Evolutionary conservation across 495 filamentous ascomycete genomes (phyloP), one percentile per base, ranked within the genome.

Genomic region (Podospora pseudopauciseta): DNA sequence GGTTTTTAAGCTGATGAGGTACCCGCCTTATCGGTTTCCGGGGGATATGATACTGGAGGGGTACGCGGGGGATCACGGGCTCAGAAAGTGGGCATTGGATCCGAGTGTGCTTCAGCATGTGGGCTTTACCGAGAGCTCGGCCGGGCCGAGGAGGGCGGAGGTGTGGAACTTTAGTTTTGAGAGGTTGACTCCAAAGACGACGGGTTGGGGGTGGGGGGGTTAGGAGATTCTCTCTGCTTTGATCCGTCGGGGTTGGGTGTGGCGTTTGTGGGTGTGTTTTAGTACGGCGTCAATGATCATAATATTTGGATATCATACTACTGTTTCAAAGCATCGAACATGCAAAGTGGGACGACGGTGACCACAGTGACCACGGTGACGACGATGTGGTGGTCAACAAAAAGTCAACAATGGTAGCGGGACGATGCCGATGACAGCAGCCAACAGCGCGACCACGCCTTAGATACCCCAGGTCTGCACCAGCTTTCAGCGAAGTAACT

Each of bases 91-190:
- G 83, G 84, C 82, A 5, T 60, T 84, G 32, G 83, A 80, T 1
- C 86, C 85, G 1, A 81, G 77, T 68, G 69, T 86, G 20, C 71
- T 88, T 28, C 85, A 86, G 71, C 86, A 86, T 75, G 77, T 85
- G 26, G 84, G 83, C 18, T 57, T 71, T 18, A 78, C 68, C 23
- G 65, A 67, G n/a, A 64, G 58, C 4, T 70, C 68, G 53, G 68
- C 56, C 3, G 64, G 73, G 80, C 78, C 66, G 74, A 74, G 19
- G 79, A 80, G 62, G 68, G 68, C 74, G 13, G 77, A 74, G 60
- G 73, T 80, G 18, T 84, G 80, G 78, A 82, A 79, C 72, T 82
- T 81, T 72, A 72, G 56, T 53, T 83, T 82, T 73, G 82, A 83
- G 72, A 67, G 68, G 64, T 11, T 49, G 39, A 11, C 2, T 49